Percentiles rank a stretch among this genome's conserved stretches.
Evolutionary conservation across 2,329 filamentous ascomycete species (phyloP).

Genomic region (Fonsecaea pedrosoi): DNA sequence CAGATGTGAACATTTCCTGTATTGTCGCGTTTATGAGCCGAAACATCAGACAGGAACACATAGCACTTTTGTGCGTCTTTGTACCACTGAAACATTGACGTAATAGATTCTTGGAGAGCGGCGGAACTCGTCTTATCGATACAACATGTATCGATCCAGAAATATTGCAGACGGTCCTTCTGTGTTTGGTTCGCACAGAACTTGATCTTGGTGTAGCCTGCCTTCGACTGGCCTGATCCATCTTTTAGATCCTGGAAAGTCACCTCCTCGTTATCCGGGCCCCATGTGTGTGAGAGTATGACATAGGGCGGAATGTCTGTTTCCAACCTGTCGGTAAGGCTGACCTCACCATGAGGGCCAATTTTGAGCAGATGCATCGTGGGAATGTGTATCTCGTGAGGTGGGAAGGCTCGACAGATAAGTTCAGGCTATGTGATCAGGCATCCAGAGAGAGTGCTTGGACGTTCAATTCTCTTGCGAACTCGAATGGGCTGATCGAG

Average conservation of each 20-base stretch:
- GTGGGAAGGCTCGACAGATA: neutral
- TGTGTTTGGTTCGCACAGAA: slow-evolving; percentile 21
- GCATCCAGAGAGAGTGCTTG: neutral
- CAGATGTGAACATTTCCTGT: slow-evolving; percentile 26
- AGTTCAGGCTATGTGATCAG: neutral
- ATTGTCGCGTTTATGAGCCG: slow-evolving; percentile 22
- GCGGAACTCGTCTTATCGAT: slow-evolving; percentile 38
- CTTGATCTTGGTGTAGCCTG: slow-evolving; percentile 22
- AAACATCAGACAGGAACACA: slow-evolving; percentile 31
- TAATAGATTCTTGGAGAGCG: slow-evolving; percentile 38
- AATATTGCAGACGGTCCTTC: slow-evolving; percentile 28
- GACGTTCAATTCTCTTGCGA: neutral
- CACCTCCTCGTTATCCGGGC: slow-evolving; percentile 30
- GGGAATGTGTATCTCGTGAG: neutral
- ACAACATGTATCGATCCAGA: slow-evolving; percentile 42
- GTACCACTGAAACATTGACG: slow-evolving; percentile 41
- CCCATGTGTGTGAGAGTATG: slow-evolving; percentile 40
- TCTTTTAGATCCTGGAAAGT: slow-evolving; percentile 25
- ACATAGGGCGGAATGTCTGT: slow-evolving; percentile 32
- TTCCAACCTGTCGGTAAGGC: neutral
- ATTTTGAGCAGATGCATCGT: neutral
- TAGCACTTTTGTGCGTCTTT: slow-evolving; percentile 33
- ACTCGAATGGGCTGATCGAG: neutral
- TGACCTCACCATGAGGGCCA: neutral
- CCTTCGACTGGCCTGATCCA: slow-evolving; percentile 6